Evolutionary conservation across 1,284 basidiomycete species (phyloP).

Genomic region (Rhodotorula sp.): DNA sequence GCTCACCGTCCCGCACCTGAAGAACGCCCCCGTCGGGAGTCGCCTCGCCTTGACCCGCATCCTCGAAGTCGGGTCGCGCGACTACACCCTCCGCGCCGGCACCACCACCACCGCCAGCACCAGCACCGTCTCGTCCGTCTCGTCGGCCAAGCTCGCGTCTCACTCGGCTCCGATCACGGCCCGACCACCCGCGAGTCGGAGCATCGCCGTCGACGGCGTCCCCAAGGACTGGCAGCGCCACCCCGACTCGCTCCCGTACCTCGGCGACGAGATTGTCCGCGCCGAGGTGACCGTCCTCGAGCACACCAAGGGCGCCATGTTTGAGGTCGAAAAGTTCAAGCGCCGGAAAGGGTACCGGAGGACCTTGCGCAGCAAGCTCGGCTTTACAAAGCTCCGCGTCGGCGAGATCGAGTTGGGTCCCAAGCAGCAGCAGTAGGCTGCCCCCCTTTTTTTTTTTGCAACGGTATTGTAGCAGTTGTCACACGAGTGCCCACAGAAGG

Average conservation of each 20-base stretch:
- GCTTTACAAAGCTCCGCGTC: conserved; percentile 60
- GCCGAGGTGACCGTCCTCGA: conserved; percentile 89
- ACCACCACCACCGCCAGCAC: conserved; percentile 27
- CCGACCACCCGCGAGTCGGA: conserved; percentile 13
- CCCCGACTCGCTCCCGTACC: conserved; percentile 36
- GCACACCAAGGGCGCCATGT: conserved; percentile 91
- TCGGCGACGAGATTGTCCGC: conserved; percentile 60
- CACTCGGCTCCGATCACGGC: conserved; percentile 58
- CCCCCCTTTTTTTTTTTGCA: too few relatives aligned
- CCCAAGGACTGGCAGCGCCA: conserved; percentile 40
- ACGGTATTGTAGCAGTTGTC: too few relatives aligned
- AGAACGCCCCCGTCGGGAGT: conserved; percentile 75
- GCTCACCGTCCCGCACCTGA: conserved; percentile 82
- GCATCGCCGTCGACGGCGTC: conserved; percentile 25
- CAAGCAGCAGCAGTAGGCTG: background rate
- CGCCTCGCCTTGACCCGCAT: conserved; percentile 78
- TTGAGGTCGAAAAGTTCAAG: conserved; percentile 91
- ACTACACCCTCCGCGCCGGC: conserved; percentile 76
- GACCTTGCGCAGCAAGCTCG: conserved; percentile 39
- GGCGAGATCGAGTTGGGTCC: conserved; percentile 58
- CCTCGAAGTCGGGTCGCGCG: conserved; percentile 89
- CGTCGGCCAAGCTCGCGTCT: conserved; percentile 7
- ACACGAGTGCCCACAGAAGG: background rate
- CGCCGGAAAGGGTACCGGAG: conserved; percentile 84
- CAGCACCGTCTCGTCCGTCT: conserved; percentile 2